Evolutionary conservation across 805 yeast genomes (phyloP).

Genomic region (Kodamaea laetipori): DNA sequence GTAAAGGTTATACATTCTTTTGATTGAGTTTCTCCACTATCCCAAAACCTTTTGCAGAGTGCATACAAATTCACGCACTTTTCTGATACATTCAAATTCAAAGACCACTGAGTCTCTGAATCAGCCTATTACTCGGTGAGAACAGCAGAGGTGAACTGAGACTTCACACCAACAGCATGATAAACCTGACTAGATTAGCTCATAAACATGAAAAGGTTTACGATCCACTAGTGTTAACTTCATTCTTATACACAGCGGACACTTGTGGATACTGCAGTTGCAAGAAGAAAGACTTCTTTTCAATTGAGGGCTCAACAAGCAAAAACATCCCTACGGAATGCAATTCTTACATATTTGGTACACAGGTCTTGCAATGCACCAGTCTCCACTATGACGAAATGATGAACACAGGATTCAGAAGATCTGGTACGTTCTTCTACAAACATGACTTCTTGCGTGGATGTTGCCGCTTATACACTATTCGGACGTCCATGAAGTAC

Average conservation of each 20-base stretch:
- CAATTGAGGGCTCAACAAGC: slow-evolving; percentile 37
- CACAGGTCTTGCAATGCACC: slow-evolving; percentile 48
- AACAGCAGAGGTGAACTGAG: too few species aligned
- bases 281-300: slow-evolving; percentile 39
- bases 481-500: slow-evolving; percentile 55
- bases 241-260: slow-evolving; percentile 48
- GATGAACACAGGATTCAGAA: slow-evolving; percentile 73
- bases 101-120: too few species aligned
- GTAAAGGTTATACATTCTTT: too few species aligned
- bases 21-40: too few species aligned
- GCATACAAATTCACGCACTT: too few species aligned
- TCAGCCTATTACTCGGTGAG: too few species aligned
- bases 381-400: slow-evolving; percentile 59
- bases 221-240: slow-evolving; percentile 37
- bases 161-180: too few species aligned
- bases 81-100: too few species aligned
- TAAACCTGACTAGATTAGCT: too few species aligned
- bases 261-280: slow-evolving; percentile 75
- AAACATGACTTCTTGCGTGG: slow-evolving; percentile 66
- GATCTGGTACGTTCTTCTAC: slow-evolving; percentile 72
- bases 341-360: slow-evolving; percentile 32
- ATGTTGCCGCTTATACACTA: slow-evolving; percentile 81
- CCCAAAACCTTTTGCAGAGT: too few species aligned
- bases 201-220: neutral
- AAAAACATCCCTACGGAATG: slow-evolving; percentile 20